These are phyloP conservation scores for Metarhizium robertsii DNA, from an alignment of 2,329 filamentous ascomycete genomes.

Conservation along the genomic window DNA sequence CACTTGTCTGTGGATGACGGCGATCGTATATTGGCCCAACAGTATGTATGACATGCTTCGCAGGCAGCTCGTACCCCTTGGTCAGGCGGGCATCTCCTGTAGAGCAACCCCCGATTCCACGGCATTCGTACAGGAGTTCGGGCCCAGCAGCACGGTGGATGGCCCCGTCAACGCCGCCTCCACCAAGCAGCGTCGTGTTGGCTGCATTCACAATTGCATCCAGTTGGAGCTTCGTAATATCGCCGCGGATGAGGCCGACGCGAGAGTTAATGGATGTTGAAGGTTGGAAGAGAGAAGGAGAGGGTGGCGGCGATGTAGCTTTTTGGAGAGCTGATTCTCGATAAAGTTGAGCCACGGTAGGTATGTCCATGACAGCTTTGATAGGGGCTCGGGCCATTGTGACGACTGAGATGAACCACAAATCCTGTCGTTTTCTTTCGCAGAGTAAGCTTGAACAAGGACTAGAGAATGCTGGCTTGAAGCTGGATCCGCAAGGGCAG, in stretches of 20 bases:
- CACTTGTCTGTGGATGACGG: conserved; percentile 22
- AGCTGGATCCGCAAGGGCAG: too few relatives aligned
- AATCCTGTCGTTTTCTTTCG: neutral
- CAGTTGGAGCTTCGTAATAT: conserved; percentile 71
- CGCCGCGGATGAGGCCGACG: conserved; percentile 60
- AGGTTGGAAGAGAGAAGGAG: conserved; percentile 15
- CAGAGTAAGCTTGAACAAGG: too few relatives aligned
- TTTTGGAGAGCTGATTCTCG: conserved; percentile 25
- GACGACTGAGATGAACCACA: neutral
- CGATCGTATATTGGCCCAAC: conserved; percentile 71
- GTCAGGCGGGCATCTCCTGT: conserved; percentile 83
- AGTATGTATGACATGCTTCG: conserved; percentile 75
- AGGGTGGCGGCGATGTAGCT: conserved; percentile 10
- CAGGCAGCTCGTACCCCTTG: conserved; percentile 63
- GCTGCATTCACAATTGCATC: conserved; percentile 92
- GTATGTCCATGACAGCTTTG: conserved; percentile 44
- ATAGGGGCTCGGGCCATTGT: conserved; percentile 3
- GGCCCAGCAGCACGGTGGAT: conserved; percentile 79
- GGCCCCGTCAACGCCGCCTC: conserved; percentile 83
- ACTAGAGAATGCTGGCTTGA: too few relatives aligned
- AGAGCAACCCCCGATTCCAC: conserved; percentile 57
- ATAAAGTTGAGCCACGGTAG: conserved; percentile 58
- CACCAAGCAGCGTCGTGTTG: conserved; percentile 68
- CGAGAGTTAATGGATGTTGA: conserved; percentile 57
- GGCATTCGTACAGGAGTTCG: conserved; percentile 60